Base-by-base conservation (phyloP, 768 basidiomycete genomes). In the Udeniomyces megalosporus region DNA sequence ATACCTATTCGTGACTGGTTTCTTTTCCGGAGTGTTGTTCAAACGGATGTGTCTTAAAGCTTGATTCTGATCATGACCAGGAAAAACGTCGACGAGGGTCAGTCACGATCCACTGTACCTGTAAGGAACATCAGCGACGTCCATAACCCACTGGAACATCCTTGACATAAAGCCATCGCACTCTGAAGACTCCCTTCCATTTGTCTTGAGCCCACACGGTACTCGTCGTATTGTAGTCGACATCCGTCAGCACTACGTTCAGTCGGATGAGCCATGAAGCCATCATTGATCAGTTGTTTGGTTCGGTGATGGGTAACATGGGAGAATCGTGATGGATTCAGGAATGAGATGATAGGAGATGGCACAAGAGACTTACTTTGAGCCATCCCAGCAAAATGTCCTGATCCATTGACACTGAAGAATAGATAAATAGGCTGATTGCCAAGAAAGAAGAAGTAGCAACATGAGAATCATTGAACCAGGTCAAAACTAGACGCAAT, bases 161-260 rank as follows among this genome's bases (percentile, higher is more conserved):
- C 61, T 90, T 84, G 61, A 99, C 91, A 71, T 90, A 97, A 66
- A 97, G 84, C 95, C 95, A 97, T 61, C 85, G 81, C 28, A 99
- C 89, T 76, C 92, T 93, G 78, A 99, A 95, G 57, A 97, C 89
- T 26, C 95, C 95, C 74, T 99, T 97, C 95, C 95, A 99, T 73
- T 99, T 99, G 75, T 97, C 92, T 35, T 92, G 92, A 0, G 92
- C 92, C 95, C 95, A 99, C 22, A 99, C 95, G 1, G 86, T 96
- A 66, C 46, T 57, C n/a, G 55, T 65, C 24, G 58, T 65, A 52
- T 60, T 65, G 53, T 65, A 65, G 47, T 65, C 63, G 34, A 65
- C 63, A 22, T 65, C 63, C 12, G 63, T 65, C 24, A 65, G 51
- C 63, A 65, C 57, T 62, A 45, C 24, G 29, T 17, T 24, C 10